Percentiles rank a stretch among this genome's conserved stretches.
Evolutionary conservation across 129 eudicot genomes (phyloP).

Genomic region (Rutidosis leptorrhynchoides): DNA sequence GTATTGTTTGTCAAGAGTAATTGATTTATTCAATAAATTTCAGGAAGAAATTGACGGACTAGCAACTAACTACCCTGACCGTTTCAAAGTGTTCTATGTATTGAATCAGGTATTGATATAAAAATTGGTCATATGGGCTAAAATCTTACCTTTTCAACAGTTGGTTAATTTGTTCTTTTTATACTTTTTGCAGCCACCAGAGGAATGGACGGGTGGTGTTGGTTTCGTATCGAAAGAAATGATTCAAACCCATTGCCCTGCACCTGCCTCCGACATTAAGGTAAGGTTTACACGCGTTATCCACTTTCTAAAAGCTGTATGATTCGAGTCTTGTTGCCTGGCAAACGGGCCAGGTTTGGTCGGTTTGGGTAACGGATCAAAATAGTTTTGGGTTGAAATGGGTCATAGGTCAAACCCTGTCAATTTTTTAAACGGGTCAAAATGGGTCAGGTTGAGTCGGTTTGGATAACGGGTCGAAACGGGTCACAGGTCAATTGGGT

Average conservation of each 20-base stretch:
- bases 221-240: conserved; percentile 91
- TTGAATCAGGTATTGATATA: conserved; percentile 65
- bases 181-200: conserved; percentile 68
- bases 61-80: conserved; percentile 53
- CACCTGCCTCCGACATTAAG: conserved; percentile 76
- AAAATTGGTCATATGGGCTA: neutral
- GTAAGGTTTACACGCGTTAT: conserved; percentile 23
- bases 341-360: too few relatives aligned
- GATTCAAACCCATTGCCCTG: conserved; percentile 82
- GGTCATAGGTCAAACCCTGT: too few relatives aligned
- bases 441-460: too few relatives aligned
- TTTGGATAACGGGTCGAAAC: too few relatives aligned
- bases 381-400: too few relatives aligned
- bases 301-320: neutral
- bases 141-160: neutral
- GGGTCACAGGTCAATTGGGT: too few relatives aligned
- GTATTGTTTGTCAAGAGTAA: neutral
- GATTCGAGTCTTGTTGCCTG: too few relatives aligned
- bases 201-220: conserved; percentile 81
- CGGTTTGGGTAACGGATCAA: too few relatives aligned
- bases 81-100: conserved; percentile 70
- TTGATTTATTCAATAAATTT: neutral
- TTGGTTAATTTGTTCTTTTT: neutral
- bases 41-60: conserved; percentile 80
- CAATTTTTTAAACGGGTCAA: too few relatives aligned